Evolutionary conservation across 176 grass and related monocot genomes (phyloP), one percentile per base, ranked within the genome.

Genomic region (Miscanthus lutarioriparius): DNA sequence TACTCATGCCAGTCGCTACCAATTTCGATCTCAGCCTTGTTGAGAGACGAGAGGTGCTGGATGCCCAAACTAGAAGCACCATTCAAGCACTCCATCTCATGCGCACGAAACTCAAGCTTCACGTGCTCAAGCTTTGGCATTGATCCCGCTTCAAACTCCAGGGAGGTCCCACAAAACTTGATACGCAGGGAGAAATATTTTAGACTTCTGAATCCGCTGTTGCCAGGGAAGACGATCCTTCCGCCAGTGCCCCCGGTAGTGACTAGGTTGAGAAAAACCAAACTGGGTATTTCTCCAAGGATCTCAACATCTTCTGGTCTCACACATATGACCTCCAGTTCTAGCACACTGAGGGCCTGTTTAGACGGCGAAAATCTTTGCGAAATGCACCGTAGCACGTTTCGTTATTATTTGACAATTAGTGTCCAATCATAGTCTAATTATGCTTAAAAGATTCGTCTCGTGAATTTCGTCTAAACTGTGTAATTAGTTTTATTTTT

Each of bases 281-380:
- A 45, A 63, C 68, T 44, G 14, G 80, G 69, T n/a, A 83, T 44
- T 64, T 38, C 39, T 44, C 69, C 80, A 83, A 83, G 80, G 5
- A 83, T 83, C 1, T 22, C 27, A 5, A 72, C 67, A 72, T 82
- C 80, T 82, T 82, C 53, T 6, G 36, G 53, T 16, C 25, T 33
- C 37, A 82, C 0, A 11, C 38, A 23, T 4, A 32, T 2, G 0
- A 83, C 10, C 2, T 1, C 1, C 1, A 83, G 27, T 9, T 74
- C 3, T 73, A 82, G 54, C 54, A 27, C 30, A 27, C 12, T 8
- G 8, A n/a, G n/a, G n/a, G n/a, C n/a, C n/a, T n/a, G n/a, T n/a
- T n/a, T n/a, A n/a, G n/a, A n/a, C n/a, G n/a, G n/a, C n/a, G n/a
- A n/a, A n/a, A n/a, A n/a, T n/a, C n/a, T n/a, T n/a, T n/a, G n/a